Base-by-base conservation (phyloP, 139 green algal genomes). In the Chlorella vulgaris region DNA sequence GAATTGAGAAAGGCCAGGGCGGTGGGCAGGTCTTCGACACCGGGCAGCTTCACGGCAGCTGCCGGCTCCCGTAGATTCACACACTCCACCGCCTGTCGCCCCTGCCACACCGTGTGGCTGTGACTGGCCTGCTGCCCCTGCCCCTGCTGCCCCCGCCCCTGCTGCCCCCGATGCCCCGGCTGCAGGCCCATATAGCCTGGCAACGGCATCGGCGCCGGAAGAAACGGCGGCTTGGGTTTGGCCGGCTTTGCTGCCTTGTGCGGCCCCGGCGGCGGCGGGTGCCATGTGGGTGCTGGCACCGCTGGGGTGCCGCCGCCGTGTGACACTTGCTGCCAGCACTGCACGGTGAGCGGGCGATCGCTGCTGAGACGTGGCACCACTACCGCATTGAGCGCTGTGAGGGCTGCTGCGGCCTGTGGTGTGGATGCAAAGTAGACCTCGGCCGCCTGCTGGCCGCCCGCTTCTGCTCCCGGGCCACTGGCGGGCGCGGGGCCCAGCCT, bases 331-430 rank as follows among this genome's bases (percentile, higher is more conserved):
- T 63, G 40, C 69, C 69, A 77, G 29, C 47, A 77, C 4, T 61
- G 69, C 21, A 77, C 42, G 10, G 47, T 47, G 28, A 77, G 69
- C 19, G 31, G 29, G 0, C 36, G 69, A 13, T 39, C 10, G 18
- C 69, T 42, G 2, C 42, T 39, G 10, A 77, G 69, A 42, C 40
- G 40, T 1, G 69, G 69, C 69, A 77, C 69, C 7, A 77, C 43
- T 1, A 77, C 55, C 29, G 69, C 69, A 65, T 77, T 77, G 29
- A 77, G 69, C 2, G 42, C 69, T 15, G 43, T 63, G n/a, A 77
- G 69, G n/a, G 69, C 69, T 19, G 69, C 43, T 19, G 69, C 69
- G 3, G 69, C 69, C 29, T 77, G 69, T 21, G 42, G n/a, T 4
- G 62, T 22, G 1, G 43, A 61, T 0, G n/a, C 69, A 42, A 77